Base-by-base conservation (phyloP, 83 land plant genomes). In the Picea abies region DNA sequence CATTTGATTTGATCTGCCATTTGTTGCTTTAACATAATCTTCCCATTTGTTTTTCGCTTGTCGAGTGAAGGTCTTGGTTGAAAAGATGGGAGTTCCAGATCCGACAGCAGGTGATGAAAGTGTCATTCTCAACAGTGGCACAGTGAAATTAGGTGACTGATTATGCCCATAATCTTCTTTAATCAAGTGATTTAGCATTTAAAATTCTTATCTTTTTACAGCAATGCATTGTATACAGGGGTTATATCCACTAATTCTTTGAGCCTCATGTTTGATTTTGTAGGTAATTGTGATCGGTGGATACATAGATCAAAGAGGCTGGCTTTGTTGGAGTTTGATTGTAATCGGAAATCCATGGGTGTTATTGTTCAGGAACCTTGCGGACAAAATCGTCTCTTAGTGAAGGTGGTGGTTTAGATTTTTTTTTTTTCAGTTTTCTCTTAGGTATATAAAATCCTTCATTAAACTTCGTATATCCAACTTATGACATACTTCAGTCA, bases 331-430 rank as follows among this genome's bases (percentile, higher is more conserved):
- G 99, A 97, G 91, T 97, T 97, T 92, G 99, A 97, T 84, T 91
- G 96, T 19, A 83, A 79, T 67, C 84, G 99, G 6, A 97, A 97
- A 80, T 97, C 99, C 37, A 97, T 97, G 99, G 80, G 99, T 71
- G 96, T 95, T 70, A 90, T 97, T 81, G 94, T 92, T 58, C 84
- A 81, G 8, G 83, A 69, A 66, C 85, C 78, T 26, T 63, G 81
- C 79, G 96, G 98, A 29, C 65, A 61, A 5, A 95, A 64, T 37
- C 52, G 70, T 23, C 49, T 80, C 22, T 35, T 80, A 80, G 69
- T 80, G 22, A 63, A 64, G 69, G 69, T 80, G 25, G 64, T 23
- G 10, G 37, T 52, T 25, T 56, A 35, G 25, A 5, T 15, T 4
- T 3, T 1, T 10, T 70, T 32, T 29, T 29, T 29, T 29, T 29